Base-by-base conservation (phyloP, 2,329 filamentous ascomycete genomes). In the Amphichorda felina region DNA sequence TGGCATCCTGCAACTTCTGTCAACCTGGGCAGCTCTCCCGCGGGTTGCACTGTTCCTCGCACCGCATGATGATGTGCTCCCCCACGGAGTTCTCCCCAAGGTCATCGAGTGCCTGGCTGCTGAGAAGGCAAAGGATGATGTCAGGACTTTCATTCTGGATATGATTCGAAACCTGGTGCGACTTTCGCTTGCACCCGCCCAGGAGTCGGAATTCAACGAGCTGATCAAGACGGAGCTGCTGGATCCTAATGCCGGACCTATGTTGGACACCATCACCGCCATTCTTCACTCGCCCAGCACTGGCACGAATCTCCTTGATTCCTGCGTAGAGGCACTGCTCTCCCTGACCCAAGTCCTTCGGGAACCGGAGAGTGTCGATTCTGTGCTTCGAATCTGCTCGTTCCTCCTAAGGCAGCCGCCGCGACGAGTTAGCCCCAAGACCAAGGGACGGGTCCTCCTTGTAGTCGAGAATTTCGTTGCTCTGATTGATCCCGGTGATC, bases 361-460 rank as follows among this genome's bases (percentile, higher is more conserved):
- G 49, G 66, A 75, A 43, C 64, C 76, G 37, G 64, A 73, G 6
- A 82, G 91, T 47, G 78, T 84, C 13, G 73, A 74, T n/a, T 79
- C 80, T 31, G 70, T 95, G 38, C 74, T 94, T 26, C 75, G 80
- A 40, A 86, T 93, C 34, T 80, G 82, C 1, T 79, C 80, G 8
- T 89, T 82, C 53, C 68, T 95, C 25, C 70, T 96, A 22, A 77
- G 82, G 42, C 87, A 94, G 48, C 87, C 89, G n/a, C 75, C 82
- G 17, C 78, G 83, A 41, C 72, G 80, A 36, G 86, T 96, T 24
- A 88, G 73, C 43, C 84, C 85, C 1, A 84, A 76, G 47, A 82
- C 82, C 7, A 96, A 96, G 61, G 75, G 82, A 6, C 76, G 79
- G 15, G 68, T 98, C 24, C 63, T 98, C 26, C 69, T 79, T 30